Conservation (phyloP, 2,329 filamentous ascomycete genomes). For the Alternaria consortialis region DNA sequence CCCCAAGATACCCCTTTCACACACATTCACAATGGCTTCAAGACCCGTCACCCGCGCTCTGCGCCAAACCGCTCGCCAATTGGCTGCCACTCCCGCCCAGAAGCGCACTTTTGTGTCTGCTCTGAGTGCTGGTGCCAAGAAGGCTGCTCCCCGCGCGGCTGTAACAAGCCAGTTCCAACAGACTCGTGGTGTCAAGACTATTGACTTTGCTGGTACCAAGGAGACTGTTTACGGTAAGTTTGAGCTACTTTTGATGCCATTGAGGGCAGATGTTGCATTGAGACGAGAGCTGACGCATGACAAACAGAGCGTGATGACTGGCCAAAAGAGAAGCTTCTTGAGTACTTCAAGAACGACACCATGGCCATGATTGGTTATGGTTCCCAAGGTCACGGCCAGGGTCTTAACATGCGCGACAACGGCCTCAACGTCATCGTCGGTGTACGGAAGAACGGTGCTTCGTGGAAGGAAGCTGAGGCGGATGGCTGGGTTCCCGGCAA, state of each 20-base stretch:
- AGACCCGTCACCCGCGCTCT: slow-evolving; percentile 73
- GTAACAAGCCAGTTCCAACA: slow-evolving; percentile 67
- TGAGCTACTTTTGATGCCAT: not conserved
- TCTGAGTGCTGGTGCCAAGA: slow-evolving; percentile 56
- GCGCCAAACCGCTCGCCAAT: slow-evolving; percentile 65
- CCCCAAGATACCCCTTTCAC: slow-evolving; percentile 46
- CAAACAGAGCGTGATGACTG: slow-evolving; percentile 91
- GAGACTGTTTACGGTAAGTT: slow-evolving; percentile 89
- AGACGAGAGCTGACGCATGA: slow-evolving; percentile 31
- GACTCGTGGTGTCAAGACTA: slow-evolving; percentile 92
- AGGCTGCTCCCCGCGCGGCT: slow-evolving; percentile 57
- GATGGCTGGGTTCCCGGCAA: slow-evolving; percentile 98
- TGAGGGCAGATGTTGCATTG: slow-evolving; percentile 10
- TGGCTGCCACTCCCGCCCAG: slow-evolving; percentile 60
- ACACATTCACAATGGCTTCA: slow-evolving; percentile 74
- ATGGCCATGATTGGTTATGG: slow-evolving; percentile 98
- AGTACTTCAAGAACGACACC: slow-evolving; percentile 99
- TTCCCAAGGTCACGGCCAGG: slow-evolving; percentile 98
- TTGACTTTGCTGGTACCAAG: slow-evolving; percentile 96
- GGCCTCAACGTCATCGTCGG: slow-evolving; percentile 98
- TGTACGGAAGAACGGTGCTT: slow-evolving; percentile 97
- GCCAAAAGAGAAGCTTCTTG: slow-evolving; percentile 97
- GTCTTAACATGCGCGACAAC: slow-evolving; percentile 99
- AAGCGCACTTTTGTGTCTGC: slow-evolving; percentile 68
- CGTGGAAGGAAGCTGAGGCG: slow-evolving; percentile 96